Base-by-base conservation (phyloP, 2,329 filamentous ascomycete species). In the Lasiodiplodia theobromae region DNA sequence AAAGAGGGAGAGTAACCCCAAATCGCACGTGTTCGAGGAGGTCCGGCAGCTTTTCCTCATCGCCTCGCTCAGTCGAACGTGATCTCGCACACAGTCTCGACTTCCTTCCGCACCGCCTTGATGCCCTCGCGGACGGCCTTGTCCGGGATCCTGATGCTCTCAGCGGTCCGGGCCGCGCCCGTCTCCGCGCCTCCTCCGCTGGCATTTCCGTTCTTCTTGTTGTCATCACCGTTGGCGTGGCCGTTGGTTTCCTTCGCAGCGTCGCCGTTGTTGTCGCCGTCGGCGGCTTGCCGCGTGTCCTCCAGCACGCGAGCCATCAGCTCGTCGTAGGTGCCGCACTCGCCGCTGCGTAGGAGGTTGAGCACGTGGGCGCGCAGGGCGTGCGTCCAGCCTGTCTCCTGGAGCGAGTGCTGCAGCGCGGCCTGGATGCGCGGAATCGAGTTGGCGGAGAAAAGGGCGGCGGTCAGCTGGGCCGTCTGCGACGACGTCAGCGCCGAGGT, bases 331-430 rank as follows among this genome's bases (percentile, higher is more conserved):
- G 83, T 87, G 67, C 83, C 83, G 74, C 85, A 86, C 67, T 87
- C 84, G 57, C 87, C 87, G 31, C 83, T 85, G 72, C 87, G 85
- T 67, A 89, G 84, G 51, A 89, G 82, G 68, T 86, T 81, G 57
- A 84, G 83, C 21, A 87, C 82, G 70, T 89, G 84, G 57, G 79
- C 80, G 68, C 84, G 84, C 69, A 90, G 81, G 34, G 82, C 81
- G 72, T 87, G 83, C 52, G 85, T 85, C 87, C 87, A 90, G 72
- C 87, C 87, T n/a, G 81, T 78, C 66, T 85, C 82, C 73, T 87
- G 84, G 12, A 89, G 82, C 25, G 84, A 83, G 73, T 87, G 82
- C 69, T 84, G 81, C 31, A 90, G 81, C 1, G 83, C 82, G 47
- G 79, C 73, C 73, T 89, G 86, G 53, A 90, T 86, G 73, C 84